Conservation (phyloP, 768 basidiomycete genomes). For the Boletus tylopilopsis region DNA sequence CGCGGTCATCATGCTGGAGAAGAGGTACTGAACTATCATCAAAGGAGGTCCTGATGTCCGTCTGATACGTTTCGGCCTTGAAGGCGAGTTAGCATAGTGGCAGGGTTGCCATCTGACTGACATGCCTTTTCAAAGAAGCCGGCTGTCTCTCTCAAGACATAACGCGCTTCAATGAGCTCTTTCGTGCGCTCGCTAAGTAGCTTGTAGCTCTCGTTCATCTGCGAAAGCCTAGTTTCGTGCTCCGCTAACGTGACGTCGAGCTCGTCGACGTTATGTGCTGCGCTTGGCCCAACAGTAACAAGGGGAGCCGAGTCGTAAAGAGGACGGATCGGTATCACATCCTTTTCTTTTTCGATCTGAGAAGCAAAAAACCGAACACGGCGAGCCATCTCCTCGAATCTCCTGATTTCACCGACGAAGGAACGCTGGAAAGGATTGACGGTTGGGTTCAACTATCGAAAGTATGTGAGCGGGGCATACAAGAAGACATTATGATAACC, state of each 20-base stretch:
- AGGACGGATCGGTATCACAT: conserved; percentile 77
- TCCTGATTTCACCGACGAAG: conserved; percentile 93
- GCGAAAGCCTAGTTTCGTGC: conserved; percentile 76
- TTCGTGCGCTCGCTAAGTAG: conserved; percentile 78
- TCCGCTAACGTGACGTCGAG: conserved; percentile 83
- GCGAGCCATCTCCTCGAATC: conserved; percentile 94
- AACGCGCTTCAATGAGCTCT: conserved; percentile 89
- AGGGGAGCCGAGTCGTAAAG: conserved; percentile 84
- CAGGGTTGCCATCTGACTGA: conserved; percentile 1
- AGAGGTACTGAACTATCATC: conserved; percentile 91
- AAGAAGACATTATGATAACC: conserved; percentile 35
- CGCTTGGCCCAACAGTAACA: conserved; percentile 86
- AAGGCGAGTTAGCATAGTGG: conserved; percentile 6
- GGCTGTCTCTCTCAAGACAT: conserved; percentile 92
- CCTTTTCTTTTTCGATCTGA: conserved; percentile 85
- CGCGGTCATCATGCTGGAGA: conserved; percentile 87
- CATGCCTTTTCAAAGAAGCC: conserved; percentile 89
- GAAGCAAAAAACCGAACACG: conserved; percentile 85
- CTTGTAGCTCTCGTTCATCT: conserved; percentile 95
- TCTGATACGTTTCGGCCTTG: conserved; percentile 75
- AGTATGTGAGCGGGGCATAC: conserved; percentile 1
- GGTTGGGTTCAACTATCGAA: conserved; percentile 77
- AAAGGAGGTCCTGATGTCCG: conserved; percentile 82
- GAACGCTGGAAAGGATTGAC: conserved; percentile 98
- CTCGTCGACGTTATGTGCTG: conserved; percentile 91